Percentiles rank a stretch among this genome's conserved stretches.
Evolutionary conservation across 371 early-diverging fungal genomes (phyloP).

Genomic region (Cokeromyces recurvatus): DNA sequence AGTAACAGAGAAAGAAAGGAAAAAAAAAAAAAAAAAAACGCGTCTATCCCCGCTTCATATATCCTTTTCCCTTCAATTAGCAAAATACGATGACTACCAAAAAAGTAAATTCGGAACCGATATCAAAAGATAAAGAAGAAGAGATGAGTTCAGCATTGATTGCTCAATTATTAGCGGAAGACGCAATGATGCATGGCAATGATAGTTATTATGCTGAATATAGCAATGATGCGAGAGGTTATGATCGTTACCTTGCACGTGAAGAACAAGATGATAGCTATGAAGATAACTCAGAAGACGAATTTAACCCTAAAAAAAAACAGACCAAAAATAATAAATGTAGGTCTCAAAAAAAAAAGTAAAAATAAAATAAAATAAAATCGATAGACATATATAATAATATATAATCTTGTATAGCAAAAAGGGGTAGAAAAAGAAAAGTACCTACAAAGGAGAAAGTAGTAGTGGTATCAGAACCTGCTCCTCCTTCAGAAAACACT

Average conservation of each 20-base stretch:
- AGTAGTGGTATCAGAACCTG: too few relatives aligned
- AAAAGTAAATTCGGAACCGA: slow-evolving; percentile 1
- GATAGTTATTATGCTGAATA: slow-evolving; percentile 63
- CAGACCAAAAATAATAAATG: neutral
- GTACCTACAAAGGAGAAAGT: neutral
- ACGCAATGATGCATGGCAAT: slow-evolving; percentile 35
- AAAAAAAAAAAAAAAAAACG: too few relatives aligned
- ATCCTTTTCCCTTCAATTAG: too few relatives aligned
- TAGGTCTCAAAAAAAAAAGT: too few relatives aligned
- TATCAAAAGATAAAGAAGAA: slow-evolving; percentile 63
- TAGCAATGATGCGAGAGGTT: slow-evolving; percentile 36
- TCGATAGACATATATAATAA: too few relatives aligned
- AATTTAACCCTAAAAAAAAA: slow-evolving; percentile 34
- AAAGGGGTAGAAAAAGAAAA: slow-evolving; percentile 19
- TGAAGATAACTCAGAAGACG: slow-evolving; percentile 52
- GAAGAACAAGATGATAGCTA: slow-evolving; percentile 45
- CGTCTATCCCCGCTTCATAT: too few relatives aligned
- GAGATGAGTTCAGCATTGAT: slow-evolving; percentile 77
- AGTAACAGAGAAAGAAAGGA: too few relatives aligned
- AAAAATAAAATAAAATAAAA: too few relatives aligned
- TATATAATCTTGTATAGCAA: too few relatives aligned
- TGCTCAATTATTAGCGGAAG: slow-evolving; percentile 73
- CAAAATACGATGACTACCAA: neutral
- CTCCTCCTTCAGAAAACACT: neutral
- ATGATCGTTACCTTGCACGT: slow-evolving; percentile 17